A percentile compares a stretch with the other conserved stretches of the same genome.
These are phyloP conservation scores for Chalaropsis thielavioides DNA, from an alignment of 2,329 filamentous ascomycete species.

Conservation along the genomic window DNA sequence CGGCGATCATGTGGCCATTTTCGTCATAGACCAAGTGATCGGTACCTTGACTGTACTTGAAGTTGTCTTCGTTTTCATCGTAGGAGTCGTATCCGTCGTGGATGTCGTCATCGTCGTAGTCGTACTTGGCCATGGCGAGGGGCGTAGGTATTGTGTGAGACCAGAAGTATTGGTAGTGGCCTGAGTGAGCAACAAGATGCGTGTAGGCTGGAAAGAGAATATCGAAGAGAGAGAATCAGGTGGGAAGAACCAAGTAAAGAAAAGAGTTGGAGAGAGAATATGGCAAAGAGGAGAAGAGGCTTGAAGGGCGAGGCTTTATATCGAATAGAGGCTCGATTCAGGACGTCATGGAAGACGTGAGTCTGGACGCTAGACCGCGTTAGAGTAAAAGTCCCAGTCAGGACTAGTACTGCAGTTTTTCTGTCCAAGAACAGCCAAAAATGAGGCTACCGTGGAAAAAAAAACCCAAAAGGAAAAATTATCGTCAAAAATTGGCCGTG, in stretches of 20 bases:
- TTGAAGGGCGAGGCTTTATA: neutral
- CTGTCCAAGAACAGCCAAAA: neutral
- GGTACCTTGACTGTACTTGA: neutral
- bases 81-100: constrained; percentile 31
- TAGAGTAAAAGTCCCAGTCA: neutral
- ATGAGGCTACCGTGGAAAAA: neutral
- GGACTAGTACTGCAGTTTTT: neutral
- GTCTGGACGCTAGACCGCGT: neutral
- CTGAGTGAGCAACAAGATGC: neutral
- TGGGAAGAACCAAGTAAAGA: neutral
- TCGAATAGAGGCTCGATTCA: neutral
- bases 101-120: constrained; percentile 24
- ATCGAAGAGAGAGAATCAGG: neutral
- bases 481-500: neutral
- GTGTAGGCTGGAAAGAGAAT: neutral
- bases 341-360: too few species aligned
- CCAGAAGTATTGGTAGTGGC: neutral
- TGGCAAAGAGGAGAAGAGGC: neutral
- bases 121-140: constrained; percentile 15
- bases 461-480: neutral
- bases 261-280: neutral
- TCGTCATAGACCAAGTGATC: constrained; percentile 8
- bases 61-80: constrained; percentile 27
- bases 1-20: constrained; percentile 1
- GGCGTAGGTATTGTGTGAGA: neutral